These are phyloP conservation scores for Juglanconis juglandina DNA, from an alignment of 2,329 filamentous ascomycete species.

Conservation along the genomic window DNA sequence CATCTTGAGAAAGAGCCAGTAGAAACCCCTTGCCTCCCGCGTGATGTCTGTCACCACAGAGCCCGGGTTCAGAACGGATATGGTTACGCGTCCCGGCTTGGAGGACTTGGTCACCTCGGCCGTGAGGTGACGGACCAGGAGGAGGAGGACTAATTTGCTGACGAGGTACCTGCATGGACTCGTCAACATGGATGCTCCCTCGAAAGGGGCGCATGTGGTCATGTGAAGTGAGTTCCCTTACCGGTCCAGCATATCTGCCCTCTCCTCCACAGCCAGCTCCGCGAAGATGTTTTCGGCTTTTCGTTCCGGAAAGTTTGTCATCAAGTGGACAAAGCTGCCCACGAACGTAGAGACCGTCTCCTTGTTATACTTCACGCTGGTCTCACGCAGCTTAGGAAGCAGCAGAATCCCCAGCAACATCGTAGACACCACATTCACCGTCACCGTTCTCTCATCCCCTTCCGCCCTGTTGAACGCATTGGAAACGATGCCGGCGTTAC, in stretches of 20 bases:
- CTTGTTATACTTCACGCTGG: conserved; percentile 13
- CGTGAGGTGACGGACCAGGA: too few species aligned
- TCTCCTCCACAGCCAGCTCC: background rate
- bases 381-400: conserved; percentile 42
- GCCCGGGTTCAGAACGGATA: conserved; percentile 33
- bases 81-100: too few species aligned
- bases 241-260: conserved; percentile 5
- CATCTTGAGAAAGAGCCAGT: conserved; percentile 19
- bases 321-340: conserved; percentile 5
- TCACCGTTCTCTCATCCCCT: conserved; percentile 47
- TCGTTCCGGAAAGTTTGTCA: conserved; percentile 3
- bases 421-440: conserved; percentile 27
- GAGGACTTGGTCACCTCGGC: too few species aligned
- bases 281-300: background rate
- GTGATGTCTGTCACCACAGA: conserved; percentile 33
- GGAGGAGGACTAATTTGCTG: too few species aligned
- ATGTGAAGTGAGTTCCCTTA: conserved; percentile 29
- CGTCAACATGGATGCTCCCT: too few species aligned
- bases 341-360: conserved; percentile 11
- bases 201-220: too few species aligned
- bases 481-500: conserved; percentile 41
- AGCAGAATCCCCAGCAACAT: conserved; percentile 43
- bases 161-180: too few species aligned
- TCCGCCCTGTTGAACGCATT: conserved; percentile 34
- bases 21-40: background rate